These are phyloP conservation scores for Gossypium herbaceum DNA, from an alignment of 345 rosid genomes.

Conservation along the genomic window DNA sequence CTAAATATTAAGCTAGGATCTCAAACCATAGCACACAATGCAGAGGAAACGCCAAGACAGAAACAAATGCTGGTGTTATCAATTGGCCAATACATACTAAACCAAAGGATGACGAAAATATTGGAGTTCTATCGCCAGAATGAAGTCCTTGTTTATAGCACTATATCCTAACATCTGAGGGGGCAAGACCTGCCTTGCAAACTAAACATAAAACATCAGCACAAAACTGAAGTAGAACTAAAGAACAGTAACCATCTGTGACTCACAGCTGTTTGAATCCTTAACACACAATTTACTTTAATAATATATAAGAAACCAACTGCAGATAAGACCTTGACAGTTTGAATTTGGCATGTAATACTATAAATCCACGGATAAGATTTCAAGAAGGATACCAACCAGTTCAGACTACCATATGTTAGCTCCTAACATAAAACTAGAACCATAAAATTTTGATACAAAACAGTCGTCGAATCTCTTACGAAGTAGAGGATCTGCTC, in stretches of 20 bases:
- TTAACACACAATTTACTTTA: slow-evolving; percentile 15
- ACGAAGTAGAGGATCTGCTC: slow-evolving; percentile 17
- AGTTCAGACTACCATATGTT: slow-evolving; percentile 8
- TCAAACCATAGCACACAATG: slow-evolving; percentile 59
- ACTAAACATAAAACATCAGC: slow-evolving; percentile 16
- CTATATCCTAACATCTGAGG: background rate
- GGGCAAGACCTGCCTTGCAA: slow-evolving; percentile 13
- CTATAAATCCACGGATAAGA: background rate
- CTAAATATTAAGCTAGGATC: slow-evolving; percentile 33
- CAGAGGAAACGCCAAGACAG: slow-evolving; percentile 51
- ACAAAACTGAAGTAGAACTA: background rate
- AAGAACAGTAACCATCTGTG: slow-evolving; percentile 1
- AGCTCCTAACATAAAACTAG: slow-evolving; percentile 22
- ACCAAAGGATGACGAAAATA: background rate
- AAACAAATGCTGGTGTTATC: slow-evolving; percentile 50
- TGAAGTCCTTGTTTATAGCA: background rate
- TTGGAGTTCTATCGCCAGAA: slow-evolving; percentile 1
- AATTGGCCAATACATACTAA: slow-evolving; percentile 38
- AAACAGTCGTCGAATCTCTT: slow-evolving; percentile 11
- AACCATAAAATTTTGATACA: slow-evolving; percentile 16
- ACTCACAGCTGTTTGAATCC: background rate
- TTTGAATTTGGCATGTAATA: background rate
- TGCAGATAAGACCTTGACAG: background rate
- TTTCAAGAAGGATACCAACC: slow-evolving; percentile 12
- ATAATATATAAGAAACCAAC: slow-evolving; percentile 15